Percentiles rank a stretch among this genome's conserved stretches.
These are phyloP conservation scores for Trichoderma citrinoviride DNA, from an alignment of 2,329 filamentous ascomycete species.

Conservation along the genomic window DNA sequence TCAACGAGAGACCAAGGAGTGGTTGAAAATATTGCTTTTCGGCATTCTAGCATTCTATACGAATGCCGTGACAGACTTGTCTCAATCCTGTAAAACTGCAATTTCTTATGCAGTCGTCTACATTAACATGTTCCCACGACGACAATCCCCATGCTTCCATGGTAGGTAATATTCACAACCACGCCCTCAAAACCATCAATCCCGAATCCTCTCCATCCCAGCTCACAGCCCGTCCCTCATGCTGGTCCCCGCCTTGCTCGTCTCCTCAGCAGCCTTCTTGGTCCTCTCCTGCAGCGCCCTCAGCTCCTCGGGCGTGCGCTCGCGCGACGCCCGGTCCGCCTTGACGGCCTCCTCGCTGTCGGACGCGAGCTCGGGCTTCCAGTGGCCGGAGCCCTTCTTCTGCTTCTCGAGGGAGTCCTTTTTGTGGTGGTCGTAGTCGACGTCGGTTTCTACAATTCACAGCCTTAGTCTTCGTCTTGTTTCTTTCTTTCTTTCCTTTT, in stretches of 20 bases:
- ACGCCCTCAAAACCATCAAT: too few relatives aligned
- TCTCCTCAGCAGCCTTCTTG: constrained; percentile 50
- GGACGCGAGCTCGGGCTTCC: constrained; percentile 74
- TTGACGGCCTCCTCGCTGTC: constrained; percentile 76
- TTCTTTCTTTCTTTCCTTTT: not conserved
- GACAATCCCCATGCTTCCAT: too few relatives aligned
- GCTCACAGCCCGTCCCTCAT: constrained; percentile 33
- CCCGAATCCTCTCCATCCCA: not conserved
- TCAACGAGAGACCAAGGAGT: too few relatives aligned
- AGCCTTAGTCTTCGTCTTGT: too few relatives aligned
- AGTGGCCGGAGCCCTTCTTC: constrained; percentile 66
- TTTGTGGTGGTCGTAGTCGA: constrained; percentile 57
- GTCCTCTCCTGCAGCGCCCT: constrained; percentile 58
- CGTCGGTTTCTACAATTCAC: constrained; percentile 32
- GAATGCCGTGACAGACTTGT: too few relatives aligned
- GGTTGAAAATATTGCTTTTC: too few relatives aligned
- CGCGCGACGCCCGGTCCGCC: constrained; percentile 52
- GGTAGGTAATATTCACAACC: not conserved
- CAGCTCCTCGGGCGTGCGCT: constrained; percentile 39
- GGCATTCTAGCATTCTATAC: too few relatives aligned
- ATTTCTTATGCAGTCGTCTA: too few relatives aligned
- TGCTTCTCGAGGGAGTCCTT: constrained; percentile 63
- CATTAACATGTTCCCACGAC: too few relatives aligned
- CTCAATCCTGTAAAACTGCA: too few relatives aligned
- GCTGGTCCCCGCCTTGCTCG: constrained; percentile 48